Conservation (phyloP, 2,329 filamentous ascomycete genomes). For the Alternaria sp. region DNA sequence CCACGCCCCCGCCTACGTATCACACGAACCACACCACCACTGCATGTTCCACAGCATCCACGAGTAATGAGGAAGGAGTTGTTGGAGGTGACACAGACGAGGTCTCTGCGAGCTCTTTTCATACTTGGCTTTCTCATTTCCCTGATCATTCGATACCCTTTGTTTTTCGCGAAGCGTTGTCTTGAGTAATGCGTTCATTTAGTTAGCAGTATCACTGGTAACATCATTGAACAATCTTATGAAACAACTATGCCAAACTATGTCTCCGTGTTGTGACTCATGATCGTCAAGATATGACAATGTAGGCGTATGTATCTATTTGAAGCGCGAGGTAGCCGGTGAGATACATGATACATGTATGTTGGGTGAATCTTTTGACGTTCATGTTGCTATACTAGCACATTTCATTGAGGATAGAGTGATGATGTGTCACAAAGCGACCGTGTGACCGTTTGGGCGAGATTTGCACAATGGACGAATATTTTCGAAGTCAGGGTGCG, state of each 20-base stretch:
- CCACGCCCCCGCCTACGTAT: not conserved
- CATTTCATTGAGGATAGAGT: not conserved
- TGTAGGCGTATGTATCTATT: too few species aligned
- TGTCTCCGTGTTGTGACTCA: not conserved
- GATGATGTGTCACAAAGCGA: not conserved
- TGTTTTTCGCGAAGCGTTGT: constrained; percentile 12
- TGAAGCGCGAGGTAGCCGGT: too few species aligned
- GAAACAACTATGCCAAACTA: accelerated
- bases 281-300: not conserved
- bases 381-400: not conserved
- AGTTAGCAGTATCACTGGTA: not conserved
- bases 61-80: not conserved
- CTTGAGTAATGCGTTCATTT: not conserved
- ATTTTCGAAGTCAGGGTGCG: too few species aligned
- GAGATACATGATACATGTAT: not conserved
- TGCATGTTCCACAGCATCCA: not conserved
- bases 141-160: constrained; percentile 20
- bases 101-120: constrained; percentile 3
- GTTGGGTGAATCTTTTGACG: not conserved
- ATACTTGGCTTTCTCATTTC: constrained; percentile 20
- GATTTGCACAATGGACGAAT: too few species aligned
- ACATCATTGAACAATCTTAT: not conserved
- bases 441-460: not conserved
- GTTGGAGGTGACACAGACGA: not conserved
- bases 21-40: not conserved